These are phyloP conservation scores for Rhodotorula babjevae DNA, from an alignment of 768 basidiomycete genomes.

Conservation along the genomic window DNA sequence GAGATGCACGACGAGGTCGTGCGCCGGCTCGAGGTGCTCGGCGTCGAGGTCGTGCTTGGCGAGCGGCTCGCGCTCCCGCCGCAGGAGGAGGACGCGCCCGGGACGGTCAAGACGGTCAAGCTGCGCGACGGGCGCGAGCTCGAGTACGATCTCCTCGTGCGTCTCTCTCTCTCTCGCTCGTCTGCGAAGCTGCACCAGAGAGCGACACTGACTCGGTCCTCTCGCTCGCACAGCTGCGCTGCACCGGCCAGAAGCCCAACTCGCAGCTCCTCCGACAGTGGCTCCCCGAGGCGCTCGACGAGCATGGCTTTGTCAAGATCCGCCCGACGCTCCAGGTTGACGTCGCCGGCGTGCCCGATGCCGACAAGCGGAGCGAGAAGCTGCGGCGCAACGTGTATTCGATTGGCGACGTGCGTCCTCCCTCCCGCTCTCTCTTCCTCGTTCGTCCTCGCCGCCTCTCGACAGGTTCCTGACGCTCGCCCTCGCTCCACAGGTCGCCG, in stretches of 20 bases:
- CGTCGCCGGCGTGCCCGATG: neutral
- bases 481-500: constrained; percentile 21
- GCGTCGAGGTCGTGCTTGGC: constrained; percentile 40
- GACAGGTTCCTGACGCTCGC: neutral
- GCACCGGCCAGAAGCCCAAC: constrained; percentile 44
- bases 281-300: constrained; percentile 34
- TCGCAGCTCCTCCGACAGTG: constrained; percentile 34
- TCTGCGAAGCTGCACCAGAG: no score
- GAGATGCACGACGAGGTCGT: constrained; percentile 38
- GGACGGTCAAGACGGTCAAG: constrained; percentile 5
- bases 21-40: constrained; percentile 38
- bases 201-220: no score
- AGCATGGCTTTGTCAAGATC: constrained; percentile 37
- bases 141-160: constrained; percentile 32
- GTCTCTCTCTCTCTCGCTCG: neutral
- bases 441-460: neutral
- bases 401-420: constrained; percentile 40
- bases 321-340: constrained; percentile 37
- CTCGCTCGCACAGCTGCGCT: constrained; percentile 29
- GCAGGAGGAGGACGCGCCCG: constrained; percentile 8
- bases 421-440: no score
- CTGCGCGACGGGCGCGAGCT: constrained; percentile 11
- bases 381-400: constrained; percentile 36
- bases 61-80: constrained; percentile 36
- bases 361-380: constrained; percentile 12